Evolutionary conservation across 2,329 filamentous ascomycete genomes (phyloP).

Genomic region (Clonostachys solani): DNA sequence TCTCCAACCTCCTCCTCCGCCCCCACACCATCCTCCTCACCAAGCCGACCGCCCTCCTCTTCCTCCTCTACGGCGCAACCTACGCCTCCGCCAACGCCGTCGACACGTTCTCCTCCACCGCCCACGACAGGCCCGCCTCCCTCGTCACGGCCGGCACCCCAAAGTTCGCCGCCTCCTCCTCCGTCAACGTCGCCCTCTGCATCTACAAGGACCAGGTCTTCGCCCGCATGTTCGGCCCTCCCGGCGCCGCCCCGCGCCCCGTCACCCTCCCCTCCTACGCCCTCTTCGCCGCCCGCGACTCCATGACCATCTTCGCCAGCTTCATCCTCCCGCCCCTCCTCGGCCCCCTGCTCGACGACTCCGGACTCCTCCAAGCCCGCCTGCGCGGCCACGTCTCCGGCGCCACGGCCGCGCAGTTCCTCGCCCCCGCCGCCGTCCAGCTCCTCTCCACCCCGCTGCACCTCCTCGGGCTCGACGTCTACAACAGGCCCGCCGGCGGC

Average conservation of each 20-base stretch:
- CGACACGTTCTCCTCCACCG: slow-evolving; percentile 72
- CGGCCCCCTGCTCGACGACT: slow-evolving; percentile 60
- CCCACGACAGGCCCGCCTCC: slow-evolving; percentile 49
- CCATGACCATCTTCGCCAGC: slow-evolving; percentile 83
- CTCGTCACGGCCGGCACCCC: slow-evolving; percentile 67
- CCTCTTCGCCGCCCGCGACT: slow-evolving; percentile 80
- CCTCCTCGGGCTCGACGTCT: slow-evolving; percentile 79
- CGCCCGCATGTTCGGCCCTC: slow-evolving; percentile 74
- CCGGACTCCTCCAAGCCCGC: slow-evolving; percentile 41
- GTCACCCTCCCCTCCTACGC: slow-evolving; percentile 69
- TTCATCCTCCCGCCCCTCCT: slow-evolving; percentile 86
- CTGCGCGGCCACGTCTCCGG: slow-evolving; percentile 39
- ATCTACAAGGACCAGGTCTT: slow-evolving; percentile 89
- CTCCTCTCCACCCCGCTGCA: slow-evolving; percentile 79
- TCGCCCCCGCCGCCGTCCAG: slow-evolving; percentile 76
- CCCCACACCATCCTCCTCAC: slow-evolving; percentile 60
- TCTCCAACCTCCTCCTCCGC: slow-evolving; percentile 49
- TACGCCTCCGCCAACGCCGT: slow-evolving; percentile 86
- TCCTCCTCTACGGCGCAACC: slow-evolving; percentile 78
- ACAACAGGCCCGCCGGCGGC: slow-evolving; percentile 58
- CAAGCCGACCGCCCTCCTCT: slow-evolving; percentile 65
- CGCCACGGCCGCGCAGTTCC: slow-evolving; percentile 70
- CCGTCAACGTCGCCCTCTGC: slow-evolving; percentile 81
- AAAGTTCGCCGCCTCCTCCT: slow-evolving; percentile 78
- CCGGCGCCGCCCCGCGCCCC: slow-evolving; percentile 39